A percentile compares a stretch with the other conserved stretches of the same genome.
Evolutionary conservation across 179 eudicot species (phyloP).

Genomic region (Silene vulgaris): DNA sequence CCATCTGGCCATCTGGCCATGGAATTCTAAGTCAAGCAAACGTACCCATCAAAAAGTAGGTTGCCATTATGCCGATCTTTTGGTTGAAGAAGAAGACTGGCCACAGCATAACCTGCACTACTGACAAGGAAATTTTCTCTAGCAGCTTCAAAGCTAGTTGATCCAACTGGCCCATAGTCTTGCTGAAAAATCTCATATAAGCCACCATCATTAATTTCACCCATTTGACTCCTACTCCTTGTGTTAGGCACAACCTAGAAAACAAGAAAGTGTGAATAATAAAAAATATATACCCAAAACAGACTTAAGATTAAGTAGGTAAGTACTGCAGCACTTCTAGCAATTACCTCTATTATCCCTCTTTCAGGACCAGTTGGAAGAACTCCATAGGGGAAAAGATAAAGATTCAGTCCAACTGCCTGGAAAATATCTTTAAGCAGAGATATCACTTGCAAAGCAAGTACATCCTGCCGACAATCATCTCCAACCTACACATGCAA

Average conservation of each 20-base stretch:
- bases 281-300: not conserved
- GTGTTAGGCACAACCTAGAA: conserved; percentile 92
- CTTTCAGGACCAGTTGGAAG: conserved; percentile 95
- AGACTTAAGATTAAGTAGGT: not conserved
- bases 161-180: conserved; percentile 93
- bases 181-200: conserved; percentile 97
- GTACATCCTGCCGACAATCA: conserved; percentile 98
- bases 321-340: conserved; percentile 10
- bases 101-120: conserved; percentile 99
- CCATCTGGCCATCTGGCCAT: conserved; percentile 12
- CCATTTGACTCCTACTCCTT: conserved; percentile 99
- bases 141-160: conserved; percentile 87
- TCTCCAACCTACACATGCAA: conserved; percentile 73
- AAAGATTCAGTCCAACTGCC: conserved; percentile 79
- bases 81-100: conserved; percentile 96
- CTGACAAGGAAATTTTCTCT: conserved; percentile 89
- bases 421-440: conserved; percentile 81
- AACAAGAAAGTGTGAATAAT: conserved; percentile 5
- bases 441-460: conserved; percentile 93
- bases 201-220: conserved; percentile 98
- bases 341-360: conserved; percentile 87
- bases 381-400: conserved; percentile 94
- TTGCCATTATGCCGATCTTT: conserved; percentile 99
- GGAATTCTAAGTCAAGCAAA: conserved; percentile 14
- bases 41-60: conserved; percentile 88